Evolutionary conservation across 1,139 yeast species (phyloP), one percentile per base, ranked within the genome.

Genomic region (Scheffersomyces parashehatae): DNA sequence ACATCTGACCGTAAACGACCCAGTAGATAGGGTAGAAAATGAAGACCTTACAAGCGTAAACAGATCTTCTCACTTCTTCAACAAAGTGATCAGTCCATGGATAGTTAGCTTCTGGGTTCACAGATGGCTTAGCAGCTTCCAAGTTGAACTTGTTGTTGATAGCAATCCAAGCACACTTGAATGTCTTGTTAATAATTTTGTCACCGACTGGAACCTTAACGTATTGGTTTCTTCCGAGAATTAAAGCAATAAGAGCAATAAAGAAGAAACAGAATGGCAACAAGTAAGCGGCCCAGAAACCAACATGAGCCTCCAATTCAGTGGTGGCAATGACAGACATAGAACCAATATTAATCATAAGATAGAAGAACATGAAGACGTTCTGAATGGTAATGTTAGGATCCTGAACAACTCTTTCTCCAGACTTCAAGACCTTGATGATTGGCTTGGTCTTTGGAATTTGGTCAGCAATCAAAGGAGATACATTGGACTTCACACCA

Each of bases 381-480:
- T 59, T 60, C 45, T 59, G 65, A 35, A 59, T 55, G 44, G 64
- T 59, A 49, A 60, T 53, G 47, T 58, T 57, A 13, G 65, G 64
- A 50, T 59, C 64, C 46, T 56, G 59, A 35, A 60, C 45, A 11
- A 60, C 64, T 28, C 54, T 47, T 45, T 59, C 64, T 34, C 65
- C 65, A 33, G 49, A 47, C 46, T 59, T 59, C 54, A 58, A 54
- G 31, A 58, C 57, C 49, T 55, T 58, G 44, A 60, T 60, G 15
- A 55, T 42, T 1, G 65, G 64, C 29, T 40, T 42, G 37, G 55
- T 53, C 46, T 53, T 53, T 37, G 77, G 77, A 46, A 73, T 61
- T 69, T 88, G 95, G 59, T 87, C 95, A 43, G 90, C 90, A 62
- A 88, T 79, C 60, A 86, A 73, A 29, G 95, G 95, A 26, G 88